Conservation (phyloP, 2,329 filamentous ascomycete genomes). For the Penicillium brevicompactum region DNA sequence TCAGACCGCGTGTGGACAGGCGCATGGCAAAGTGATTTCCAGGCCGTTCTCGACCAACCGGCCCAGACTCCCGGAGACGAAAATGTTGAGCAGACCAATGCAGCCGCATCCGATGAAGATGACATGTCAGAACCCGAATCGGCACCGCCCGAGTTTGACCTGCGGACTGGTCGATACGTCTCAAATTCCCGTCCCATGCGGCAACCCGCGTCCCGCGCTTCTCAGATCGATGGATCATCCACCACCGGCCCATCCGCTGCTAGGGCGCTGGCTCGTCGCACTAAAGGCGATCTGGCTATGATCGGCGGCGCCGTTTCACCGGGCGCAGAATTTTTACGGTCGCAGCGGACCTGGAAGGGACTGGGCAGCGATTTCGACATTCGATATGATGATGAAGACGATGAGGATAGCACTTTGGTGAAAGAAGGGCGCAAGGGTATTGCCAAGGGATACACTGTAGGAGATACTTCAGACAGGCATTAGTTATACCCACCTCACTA, state of each 20-base stretch:
- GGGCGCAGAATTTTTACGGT: constrained; percentile 82
- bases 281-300: constrained; percentile 72
- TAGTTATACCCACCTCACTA: constrained; percentile 13
- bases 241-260: constrained; percentile 31
- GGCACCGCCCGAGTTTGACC: constrained; percentile 83
- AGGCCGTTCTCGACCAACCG: constrained; percentile 59
- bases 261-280: constrained; percentile 63
- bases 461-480: constrained; percentile 53
- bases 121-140: constrained; percentile 71
- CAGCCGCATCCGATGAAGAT: constrained; percentile 45
- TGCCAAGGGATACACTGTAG: constrained; percentile 83
- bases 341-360: constrained; percentile 86
- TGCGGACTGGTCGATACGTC: constrained; percentile 82
- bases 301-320: constrained; percentile 88
- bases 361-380: constrained; percentile 81
- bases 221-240: constrained; percentile 26
- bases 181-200: constrained; percentile 64
- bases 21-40: constrained; percentile 86
- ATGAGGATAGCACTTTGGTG: constrained; percentile 62
- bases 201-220: constrained; percentile 36
- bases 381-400: constrained; percentile 60
- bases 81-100: constrained; percentile 29
- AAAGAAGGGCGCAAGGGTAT: constrained; percentile 87
- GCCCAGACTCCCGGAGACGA: constrained; percentile 22
- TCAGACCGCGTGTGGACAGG: constrained; percentile 80